Conservation (phyloP, 148 eudicot genomes). For the Rhododendron ovatum region DNA sequence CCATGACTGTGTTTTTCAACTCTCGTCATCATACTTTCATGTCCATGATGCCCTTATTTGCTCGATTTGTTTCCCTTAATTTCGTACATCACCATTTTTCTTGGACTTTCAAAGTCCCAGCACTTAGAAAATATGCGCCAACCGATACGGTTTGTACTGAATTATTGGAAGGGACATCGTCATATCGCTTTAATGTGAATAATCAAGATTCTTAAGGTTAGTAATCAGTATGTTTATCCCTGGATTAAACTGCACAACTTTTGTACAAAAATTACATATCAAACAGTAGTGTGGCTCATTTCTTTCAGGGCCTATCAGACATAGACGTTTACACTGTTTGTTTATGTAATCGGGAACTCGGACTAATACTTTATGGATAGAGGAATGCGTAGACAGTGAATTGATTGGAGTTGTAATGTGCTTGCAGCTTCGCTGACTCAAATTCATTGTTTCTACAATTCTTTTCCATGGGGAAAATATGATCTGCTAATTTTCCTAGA, state of each 20-base stretch:
- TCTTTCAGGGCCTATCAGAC: background rate
- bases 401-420: background rate
- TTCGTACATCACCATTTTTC: background rate
- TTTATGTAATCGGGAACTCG: background rate
- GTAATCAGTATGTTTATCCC: background rate
- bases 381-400: background rate
- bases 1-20: background rate
- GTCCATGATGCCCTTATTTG: background rate
- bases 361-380: background rate
- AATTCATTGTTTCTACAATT: background rate
- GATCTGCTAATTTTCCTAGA: background rate
- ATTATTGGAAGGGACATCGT: background rate
- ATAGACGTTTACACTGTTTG: background rate
- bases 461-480: background rate
- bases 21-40: conserved; percentile 5
- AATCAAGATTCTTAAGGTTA: background rate
- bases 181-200: background rate
- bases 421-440: background rate
- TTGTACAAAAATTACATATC: background rate
- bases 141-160: background rate
- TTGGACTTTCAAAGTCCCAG: background rate
- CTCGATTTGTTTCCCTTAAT: background rate
- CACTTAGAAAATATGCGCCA: background rate
- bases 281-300: background rate
- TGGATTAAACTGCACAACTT: conserved; percentile 5